These are phyloP conservation scores for Terana coerulea DNA, from an alignment of 768 basidiomycete species.

Conservation along the genomic window DNA sequence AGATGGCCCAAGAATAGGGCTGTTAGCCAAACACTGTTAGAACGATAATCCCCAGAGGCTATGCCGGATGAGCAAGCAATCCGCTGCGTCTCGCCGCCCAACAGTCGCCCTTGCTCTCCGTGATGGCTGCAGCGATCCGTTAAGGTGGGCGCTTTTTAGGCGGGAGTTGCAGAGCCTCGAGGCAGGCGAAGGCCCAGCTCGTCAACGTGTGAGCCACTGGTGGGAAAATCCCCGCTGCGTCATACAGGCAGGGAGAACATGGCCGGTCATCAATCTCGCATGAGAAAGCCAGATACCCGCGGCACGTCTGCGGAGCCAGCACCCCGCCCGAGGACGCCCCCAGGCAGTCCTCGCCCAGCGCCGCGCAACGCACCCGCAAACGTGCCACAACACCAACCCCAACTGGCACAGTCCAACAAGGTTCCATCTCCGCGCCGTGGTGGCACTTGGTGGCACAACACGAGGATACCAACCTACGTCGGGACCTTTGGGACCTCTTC, in stretches of 20 bases:
- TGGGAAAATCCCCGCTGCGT: slow-evolving; percentile 1
- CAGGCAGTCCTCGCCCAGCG: slow-evolving; percentile 4
- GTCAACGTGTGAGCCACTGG: not conserved
- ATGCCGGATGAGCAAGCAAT: not conserved
- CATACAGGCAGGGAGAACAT: not conserved
- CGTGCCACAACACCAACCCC: not conserved
- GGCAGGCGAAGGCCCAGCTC: slow-evolving; percentile 2
- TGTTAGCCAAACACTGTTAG: slow-evolving; percentile 3
- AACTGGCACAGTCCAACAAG: slow-evolving; percentile 2
- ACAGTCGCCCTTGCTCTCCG: too few relatives aligned
- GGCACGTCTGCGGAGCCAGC: slow-evolving; percentile 3
- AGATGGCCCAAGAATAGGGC: not conserved
- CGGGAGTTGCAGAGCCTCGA: slow-evolving; percentile 14
- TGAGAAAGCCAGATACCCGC: not conserved
- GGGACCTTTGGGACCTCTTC: not conserved
- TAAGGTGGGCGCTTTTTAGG: not conserved
- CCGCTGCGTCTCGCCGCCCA: not conserved
- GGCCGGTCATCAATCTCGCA: slow-evolving; percentile 13
- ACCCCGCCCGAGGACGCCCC: not conserved
- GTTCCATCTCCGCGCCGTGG: slow-evolving; percentile 10
- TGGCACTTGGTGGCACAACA: slow-evolving; percentile 5
- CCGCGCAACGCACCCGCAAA: not conserved
- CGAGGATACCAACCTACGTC: slow-evolving; percentile 16
- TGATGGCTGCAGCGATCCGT: not conserved
- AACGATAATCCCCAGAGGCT: not conserved